Percentiles rank a stretch among this genome's conserved stretches.
These are phyloP conservation scores for Mycena belliarum DNA, from an alignment of 768 basidiomycete species.

Conservation along the genomic window DNA sequence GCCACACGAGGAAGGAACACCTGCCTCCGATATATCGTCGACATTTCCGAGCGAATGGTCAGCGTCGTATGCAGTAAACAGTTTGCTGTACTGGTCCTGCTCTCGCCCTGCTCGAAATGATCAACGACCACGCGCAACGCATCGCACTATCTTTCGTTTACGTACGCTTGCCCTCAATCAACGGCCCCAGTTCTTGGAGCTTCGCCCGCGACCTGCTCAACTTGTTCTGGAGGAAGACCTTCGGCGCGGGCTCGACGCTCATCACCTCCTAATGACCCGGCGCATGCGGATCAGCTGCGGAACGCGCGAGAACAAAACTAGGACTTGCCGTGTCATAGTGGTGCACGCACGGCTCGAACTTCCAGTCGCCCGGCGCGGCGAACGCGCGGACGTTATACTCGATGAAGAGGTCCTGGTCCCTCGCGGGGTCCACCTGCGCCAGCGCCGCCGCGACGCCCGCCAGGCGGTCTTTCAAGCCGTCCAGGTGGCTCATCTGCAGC, in stretches of 20 bases:
- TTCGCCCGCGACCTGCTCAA: conserved; percentile 60
- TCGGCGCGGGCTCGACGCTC: conserved; percentile 67
- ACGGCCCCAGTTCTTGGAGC: conserved; percentile 59
- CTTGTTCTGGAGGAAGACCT: conserved; percentile 81
- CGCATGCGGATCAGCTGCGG: conserved; percentile 5
- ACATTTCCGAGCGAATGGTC: conserved; percentile 55
- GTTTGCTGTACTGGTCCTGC: conserved; percentile 46
- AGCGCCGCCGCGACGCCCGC: conserved; percentile 49
- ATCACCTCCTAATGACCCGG: conserved; percentile 50
- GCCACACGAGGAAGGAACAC: conserved; percentile 21
- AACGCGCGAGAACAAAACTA: neutral
- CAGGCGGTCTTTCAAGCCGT: conserved; percentile 54
- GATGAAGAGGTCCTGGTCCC: conserved; percentile 74
- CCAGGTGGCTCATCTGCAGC: conserved; percentile 60
- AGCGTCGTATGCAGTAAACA: conserved; percentile 47
- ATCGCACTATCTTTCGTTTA: neutral
- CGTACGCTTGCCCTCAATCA: conserved; percentile 66
- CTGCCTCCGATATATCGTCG: conserved; percentile 61
- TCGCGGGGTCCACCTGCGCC: conserved; percentile 49
- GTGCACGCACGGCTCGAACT: conserved; percentile 70
- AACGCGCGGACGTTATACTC: conserved; percentile 72
- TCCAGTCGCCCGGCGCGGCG: conserved; percentile 62
- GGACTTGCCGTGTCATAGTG: conserved; percentile 79
- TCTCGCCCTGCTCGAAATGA: conserved; percentile 47
- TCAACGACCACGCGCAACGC: neutral